Conservation (phyloP, 257 asterid species). For the Solanum bulbocastanum region DNA sequence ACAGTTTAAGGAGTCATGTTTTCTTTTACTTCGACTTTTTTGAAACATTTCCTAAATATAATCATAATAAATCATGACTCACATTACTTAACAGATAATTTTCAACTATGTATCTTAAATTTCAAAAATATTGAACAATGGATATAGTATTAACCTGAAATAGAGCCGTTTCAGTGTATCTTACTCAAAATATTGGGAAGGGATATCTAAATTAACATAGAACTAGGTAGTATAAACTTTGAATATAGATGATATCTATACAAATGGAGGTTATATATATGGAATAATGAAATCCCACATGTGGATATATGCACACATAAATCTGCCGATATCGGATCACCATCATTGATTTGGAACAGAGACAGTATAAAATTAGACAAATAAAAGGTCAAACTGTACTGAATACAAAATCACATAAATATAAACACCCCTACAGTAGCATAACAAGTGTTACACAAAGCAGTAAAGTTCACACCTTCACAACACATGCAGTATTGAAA, state of each 20-base stretch:
- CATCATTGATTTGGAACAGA: neutral
- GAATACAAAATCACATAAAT: neutral
- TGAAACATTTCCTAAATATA: neutral
- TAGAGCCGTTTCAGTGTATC: neutral
- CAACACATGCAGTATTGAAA: slow-evolving; percentile 47
- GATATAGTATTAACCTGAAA: neutral
- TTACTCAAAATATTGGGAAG: neutral
- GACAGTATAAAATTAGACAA: neutral
- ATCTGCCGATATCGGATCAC: neutral
- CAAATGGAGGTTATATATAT: neutral
- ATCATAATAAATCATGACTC: neutral
- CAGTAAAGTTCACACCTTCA: slow-evolving; percentile 29
- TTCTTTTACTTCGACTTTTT: neutral
- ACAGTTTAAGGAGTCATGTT: neutral
- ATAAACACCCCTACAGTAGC: neutral
- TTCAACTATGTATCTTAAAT: neutral
- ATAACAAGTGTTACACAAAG: neutral
- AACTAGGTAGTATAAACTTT: neutral
- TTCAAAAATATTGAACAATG: neutral
- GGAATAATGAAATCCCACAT: neutral
- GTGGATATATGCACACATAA: neutral
- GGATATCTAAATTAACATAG: neutral
- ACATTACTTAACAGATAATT: neutral
- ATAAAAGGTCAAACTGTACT: neutral
- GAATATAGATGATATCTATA: neutral